Evolutionary conservation across 306 rosid genomes (phyloP).

Genomic region (Benincasa hispida): DNA sequence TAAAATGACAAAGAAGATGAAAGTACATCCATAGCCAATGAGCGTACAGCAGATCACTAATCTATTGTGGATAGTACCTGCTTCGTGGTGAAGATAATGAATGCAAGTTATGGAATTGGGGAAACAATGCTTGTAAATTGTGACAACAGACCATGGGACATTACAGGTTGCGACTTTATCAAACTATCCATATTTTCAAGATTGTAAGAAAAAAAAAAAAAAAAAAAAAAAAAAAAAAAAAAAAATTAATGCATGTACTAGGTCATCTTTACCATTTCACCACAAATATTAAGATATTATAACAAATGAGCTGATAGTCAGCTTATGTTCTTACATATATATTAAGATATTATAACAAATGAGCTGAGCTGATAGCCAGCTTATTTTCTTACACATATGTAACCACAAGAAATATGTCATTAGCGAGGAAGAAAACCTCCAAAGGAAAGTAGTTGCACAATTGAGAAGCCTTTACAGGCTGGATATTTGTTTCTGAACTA

Average conservation of each 20-base stretch:
- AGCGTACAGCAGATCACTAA: background rate
- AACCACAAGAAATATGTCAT: background rate
- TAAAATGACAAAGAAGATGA: background rate
- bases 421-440: background rate
- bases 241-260: background rate
- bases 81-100: background rate
- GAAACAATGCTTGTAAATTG: background rate
- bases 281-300: background rate
- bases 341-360: background rate
- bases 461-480: background rate
- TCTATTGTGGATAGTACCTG: background rate
- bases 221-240: background rate
- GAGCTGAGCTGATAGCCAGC: background rate
- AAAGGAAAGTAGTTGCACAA: background rate
- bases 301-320: background rate
- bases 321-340: background rate
- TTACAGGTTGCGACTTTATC: background rate
- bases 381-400: background rate
- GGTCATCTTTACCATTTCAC: background rate
- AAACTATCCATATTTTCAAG: background rate
- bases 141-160: background rate
- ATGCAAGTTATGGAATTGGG: background rate
- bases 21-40: background rate
- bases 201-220: too few relatives aligned
- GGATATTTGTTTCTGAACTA: background rate